These are phyloP conservation scores for Talaromyces proteolyticus DNA, from an alignment of 495 filamentous ascomycete species.

Conservation along the genomic window DNA sequence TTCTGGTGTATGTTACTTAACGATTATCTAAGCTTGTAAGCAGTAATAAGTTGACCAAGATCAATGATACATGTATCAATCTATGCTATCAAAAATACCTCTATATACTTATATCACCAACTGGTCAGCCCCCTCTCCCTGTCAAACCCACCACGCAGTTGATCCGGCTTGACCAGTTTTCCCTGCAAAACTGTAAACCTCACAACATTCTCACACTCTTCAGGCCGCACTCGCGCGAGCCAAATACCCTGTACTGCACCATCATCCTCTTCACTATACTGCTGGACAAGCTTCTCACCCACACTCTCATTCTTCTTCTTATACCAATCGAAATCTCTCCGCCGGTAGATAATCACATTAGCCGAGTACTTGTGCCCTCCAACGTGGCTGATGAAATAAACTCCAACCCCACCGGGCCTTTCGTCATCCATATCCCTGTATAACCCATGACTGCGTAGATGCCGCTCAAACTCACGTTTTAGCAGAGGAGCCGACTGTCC, in stretches of 20 bases:
- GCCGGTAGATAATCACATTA: slow-evolving; percentile 86
- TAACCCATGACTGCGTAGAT: slow-evolving; percentile 76
- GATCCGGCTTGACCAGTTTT: slow-evolving; percentile 83
- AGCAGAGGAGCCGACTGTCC: slow-evolving; percentile 88
- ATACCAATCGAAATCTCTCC: slow-evolving; percentile 51
- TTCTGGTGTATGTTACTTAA: too few relatives aligned
- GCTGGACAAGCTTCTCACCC: too few relatives aligned
- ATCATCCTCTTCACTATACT: slow-evolving; percentile 33
- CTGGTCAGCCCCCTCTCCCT: slow-evolving; percentile 70
- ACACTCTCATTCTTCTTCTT: slow-evolving; percentile 14
- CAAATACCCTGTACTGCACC: slow-evolving; percentile 86
- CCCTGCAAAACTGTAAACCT: slow-evolving; percentile 86
- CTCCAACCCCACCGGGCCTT: slow-evolving; percentile 81
- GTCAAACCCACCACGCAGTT: slow-evolving; percentile 90
- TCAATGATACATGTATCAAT: too few relatives aligned
- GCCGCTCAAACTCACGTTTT: slow-evolving; percentile 79
- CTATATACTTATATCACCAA: slow-evolving; percentile 51
- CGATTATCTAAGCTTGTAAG: too few relatives aligned
- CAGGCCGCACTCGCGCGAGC: slow-evolving; percentile 81
- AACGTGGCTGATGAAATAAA: slow-evolving; percentile 94
- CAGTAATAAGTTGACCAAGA: too few relatives aligned
- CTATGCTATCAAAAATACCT: not conserved
- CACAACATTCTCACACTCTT: slow-evolving; percentile 93
- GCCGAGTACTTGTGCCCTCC: slow-evolving; percentile 89
- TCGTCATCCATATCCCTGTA: slow-evolving; percentile 85